Conservation (phyloP, 257 asterid species). For the Nicotiana paniculata region DNA sequence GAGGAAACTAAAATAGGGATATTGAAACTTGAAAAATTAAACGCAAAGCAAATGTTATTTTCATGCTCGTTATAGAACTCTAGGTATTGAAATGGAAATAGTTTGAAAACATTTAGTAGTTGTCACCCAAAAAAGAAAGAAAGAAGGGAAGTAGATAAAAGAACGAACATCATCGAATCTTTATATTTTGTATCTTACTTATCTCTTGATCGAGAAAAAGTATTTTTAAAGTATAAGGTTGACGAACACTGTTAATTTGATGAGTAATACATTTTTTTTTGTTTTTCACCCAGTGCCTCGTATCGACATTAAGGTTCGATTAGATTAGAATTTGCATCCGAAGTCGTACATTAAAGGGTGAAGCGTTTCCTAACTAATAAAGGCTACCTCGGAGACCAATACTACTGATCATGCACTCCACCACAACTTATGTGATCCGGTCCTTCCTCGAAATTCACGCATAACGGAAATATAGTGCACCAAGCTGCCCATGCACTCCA, state of each 20-base stretch:
- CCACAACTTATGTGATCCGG: too few species aligned
- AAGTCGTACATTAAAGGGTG: too few species aligned
- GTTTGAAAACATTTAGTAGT: too few species aligned
- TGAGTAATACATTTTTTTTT: too few species aligned
- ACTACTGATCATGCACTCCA: too few species aligned
- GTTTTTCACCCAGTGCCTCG: too few species aligned
- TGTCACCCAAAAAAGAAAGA: not conserved
- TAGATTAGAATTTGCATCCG: too few species aligned
- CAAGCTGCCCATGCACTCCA: too few species aligned
- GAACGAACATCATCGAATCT: not conserved
- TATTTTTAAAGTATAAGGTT: not conserved
- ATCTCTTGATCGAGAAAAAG: not conserved
- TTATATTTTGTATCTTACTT: constrained; percentile 3
- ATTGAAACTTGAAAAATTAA: not conserved
- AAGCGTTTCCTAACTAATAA: too few species aligned
- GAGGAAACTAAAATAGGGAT: not conserved
- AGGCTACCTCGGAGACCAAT: too few species aligned
- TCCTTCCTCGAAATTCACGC: not conserved
- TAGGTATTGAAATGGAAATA: not conserved
- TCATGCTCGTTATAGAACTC: not conserved
- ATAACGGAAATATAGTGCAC: too few species aligned
- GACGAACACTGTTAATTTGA: not conserved
- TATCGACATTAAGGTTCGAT: too few species aligned
- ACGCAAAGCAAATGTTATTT: not conserved
- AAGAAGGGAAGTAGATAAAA: not conserved